Evolutionary conservation across 2,329 filamentous ascomycete genomes (phyloP), one percentile per base, ranked within the genome.

Genomic region (Curvularia spicifera): DNA sequence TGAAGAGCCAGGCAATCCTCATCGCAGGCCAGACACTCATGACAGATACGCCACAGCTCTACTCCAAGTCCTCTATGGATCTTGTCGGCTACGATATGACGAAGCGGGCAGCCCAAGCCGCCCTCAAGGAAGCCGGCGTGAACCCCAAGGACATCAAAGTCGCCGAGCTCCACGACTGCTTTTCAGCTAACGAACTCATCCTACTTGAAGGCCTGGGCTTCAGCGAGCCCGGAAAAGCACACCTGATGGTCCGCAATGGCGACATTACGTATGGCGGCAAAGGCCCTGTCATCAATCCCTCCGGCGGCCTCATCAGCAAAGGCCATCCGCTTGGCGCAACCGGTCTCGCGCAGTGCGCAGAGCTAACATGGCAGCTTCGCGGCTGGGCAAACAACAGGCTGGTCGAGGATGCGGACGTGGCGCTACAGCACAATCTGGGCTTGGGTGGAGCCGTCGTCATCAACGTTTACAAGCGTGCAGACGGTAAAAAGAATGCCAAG

Each of bases 151-250:
- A 96, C 69, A 84, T 94, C 60, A 88, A 90, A 72, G 90, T 98
- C 13, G 91, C 91, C 69, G 94, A 98, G 80, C 81, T 98, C 59
- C 94, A 98, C 78, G 94, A 98, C 80, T 98, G 94, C 81, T 98
- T 98, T 84, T 93, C 89, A 13, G 89, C 93, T 20, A 98, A 98
- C 75, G 91, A 97, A 82, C 89, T 97, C 87, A 85, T 95, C 53
- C 87, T 88, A 0, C 86, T 98, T 39, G 93, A 97, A 74, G 91
- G 91, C 0, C 83, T 98, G 2, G 93, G 91, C 1, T 84, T 98
- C 22, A 75, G 83, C 47, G 88, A 88, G 60, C 86, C 84, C 4
- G 94, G 94, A 6, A 94, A 91, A 77, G 94, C 94, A 0, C 93
- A 97, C 73, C 91, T 96, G 78, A 88, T 97, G 80, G 93, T 97